A percentile compares a stretch with the other conserved stretches of the same genome.
These are phyloP conservation scores for Xylariales sp. DNA, from an alignment of 2,329 filamentous ascomycete genomes.

Conservation along the genomic window DNA sequence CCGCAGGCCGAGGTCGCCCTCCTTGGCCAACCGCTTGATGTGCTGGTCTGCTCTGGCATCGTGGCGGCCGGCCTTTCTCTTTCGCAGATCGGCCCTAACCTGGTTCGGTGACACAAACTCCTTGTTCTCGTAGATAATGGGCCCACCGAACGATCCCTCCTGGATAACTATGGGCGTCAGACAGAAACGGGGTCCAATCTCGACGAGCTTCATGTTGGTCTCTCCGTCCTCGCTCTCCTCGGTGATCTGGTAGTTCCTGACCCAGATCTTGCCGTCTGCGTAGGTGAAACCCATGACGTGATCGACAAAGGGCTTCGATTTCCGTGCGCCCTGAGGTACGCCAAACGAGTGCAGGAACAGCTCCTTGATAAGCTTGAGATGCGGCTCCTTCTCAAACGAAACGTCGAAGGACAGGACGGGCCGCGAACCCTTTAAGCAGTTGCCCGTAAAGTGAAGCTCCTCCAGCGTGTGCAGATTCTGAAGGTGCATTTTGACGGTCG, in stretches of 20 bases:
- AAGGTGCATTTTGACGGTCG: slow-evolving; percentile 65
- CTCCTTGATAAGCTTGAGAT: slow-evolving; percentile 82
- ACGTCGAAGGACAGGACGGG: slow-evolving; percentile 90
- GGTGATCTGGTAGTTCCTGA: slow-evolving; percentile 66
- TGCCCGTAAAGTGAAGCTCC: slow-evolving; percentile 93
- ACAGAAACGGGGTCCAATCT: slow-evolving; percentile 92
- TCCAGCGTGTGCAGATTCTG: slow-evolving; percentile 94
- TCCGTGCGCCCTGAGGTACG: slow-evolving; percentile 81
- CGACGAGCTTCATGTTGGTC: slow-evolving; percentile 77
- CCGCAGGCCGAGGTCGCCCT: slow-evolving; percentile 70
- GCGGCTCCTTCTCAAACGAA: slow-evolving; percentile 75
- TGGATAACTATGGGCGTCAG: slow-evolving; percentile 74
- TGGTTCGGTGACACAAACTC: slow-evolving; percentile 97
- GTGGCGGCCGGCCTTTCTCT: slow-evolving; percentile 73
- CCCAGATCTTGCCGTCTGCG: slow-evolving; percentile 92
- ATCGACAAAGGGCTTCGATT: slow-evolving; percentile 93
- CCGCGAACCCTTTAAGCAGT: slow-evolving; percentile 89
- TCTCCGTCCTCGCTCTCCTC: slow-evolving; percentile 42
- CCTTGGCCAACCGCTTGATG: slow-evolving; percentile 69
- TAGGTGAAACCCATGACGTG: slow-evolving; percentile 91
- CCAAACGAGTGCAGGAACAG: slow-evolving; percentile 87
- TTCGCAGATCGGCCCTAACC: slow-evolving; percentile 74
- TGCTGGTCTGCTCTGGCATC: slow-evolving; percentile 70
- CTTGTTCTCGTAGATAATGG: slow-evolving; percentile 97
- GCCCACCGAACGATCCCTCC: slow-evolving; percentile 91